These are phyloP conservation scores for Termitomyces bulborhizus DNA, from an alignment of 768 basidiomycete genomes.

Conservation along the genomic window DNA sequence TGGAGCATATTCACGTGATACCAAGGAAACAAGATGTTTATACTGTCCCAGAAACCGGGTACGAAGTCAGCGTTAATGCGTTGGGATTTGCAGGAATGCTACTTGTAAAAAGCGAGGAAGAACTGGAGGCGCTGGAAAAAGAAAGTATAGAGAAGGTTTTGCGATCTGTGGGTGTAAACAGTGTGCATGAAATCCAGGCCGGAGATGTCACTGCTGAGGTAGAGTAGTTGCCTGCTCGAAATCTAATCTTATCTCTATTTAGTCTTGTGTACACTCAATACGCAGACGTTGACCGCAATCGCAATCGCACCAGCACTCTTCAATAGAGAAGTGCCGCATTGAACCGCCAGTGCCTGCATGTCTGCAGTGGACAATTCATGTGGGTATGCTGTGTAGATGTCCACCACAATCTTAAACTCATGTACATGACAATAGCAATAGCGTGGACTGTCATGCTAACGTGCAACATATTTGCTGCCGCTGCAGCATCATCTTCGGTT, in stretches of 20 bases:
- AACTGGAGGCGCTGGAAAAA: slow-evolving; percentile 61
- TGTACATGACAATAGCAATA: neutral
- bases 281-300: too few species aligned
- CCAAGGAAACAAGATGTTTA: slow-evolving; percentile 69
- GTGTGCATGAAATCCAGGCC: slow-evolving; percentile 63
- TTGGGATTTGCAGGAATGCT: slow-evolving; percentile 89
- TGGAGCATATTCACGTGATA: slow-evolving; percentile 81
- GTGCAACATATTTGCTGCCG: slow-evolving; percentile 4
- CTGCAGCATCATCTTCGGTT: slow-evolving; percentile 2
- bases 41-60: slow-evolving; percentile 44
- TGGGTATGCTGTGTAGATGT: neutral
- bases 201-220: slow-evolving; percentile 29
- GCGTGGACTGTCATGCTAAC: slow-evolving; percentile 1
- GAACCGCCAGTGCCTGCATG: neutral
- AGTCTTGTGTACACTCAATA: neutral
- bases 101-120: slow-evolving; percentile 76
- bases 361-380: slow-evolving; percentile 1
- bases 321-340: too few species aligned
- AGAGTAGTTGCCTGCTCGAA: slow-evolving; percentile 3
- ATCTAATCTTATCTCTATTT: slow-evolving; percentile 11
- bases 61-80: slow-evolving; percentile 69
- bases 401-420: neutral
- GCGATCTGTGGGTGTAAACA: slow-evolving; percentile 55
- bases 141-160: slow-evolving; percentile 63
- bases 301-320: too few species aligned